phyloP scores from a whole-genome alignment of 2,329 filamentous ascomycete genomes.

The Alternaria atra region DNA sequence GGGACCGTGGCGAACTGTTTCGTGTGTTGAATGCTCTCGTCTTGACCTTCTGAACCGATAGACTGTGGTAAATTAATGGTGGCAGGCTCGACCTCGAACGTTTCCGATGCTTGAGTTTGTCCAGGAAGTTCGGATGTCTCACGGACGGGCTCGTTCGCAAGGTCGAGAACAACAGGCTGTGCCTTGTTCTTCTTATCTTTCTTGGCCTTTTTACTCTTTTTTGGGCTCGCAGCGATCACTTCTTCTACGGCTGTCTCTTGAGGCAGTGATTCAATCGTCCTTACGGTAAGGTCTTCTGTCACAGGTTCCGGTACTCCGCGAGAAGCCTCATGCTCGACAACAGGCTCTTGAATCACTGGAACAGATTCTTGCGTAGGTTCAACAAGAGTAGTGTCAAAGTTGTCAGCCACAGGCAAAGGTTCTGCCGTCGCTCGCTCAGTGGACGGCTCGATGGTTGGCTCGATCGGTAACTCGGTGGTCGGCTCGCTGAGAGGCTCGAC shows the following conservation, averaged over 20 bases:
- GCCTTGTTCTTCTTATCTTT: slow-evolving; percentile 43
- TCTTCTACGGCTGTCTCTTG: slow-evolving; percentile 24
- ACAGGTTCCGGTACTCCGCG: neutral
- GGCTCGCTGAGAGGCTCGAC: neutral
- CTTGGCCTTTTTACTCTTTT: slow-evolving; percentile 40
- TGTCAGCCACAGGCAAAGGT: neutral
- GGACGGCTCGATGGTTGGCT: neutral
- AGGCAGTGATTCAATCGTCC: slow-evolving; percentile 10
- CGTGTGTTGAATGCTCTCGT: neutral
- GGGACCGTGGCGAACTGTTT: neutral
- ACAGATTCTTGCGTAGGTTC: slow-evolving; percentile 2
- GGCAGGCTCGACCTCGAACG: neutral
- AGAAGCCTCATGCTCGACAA: neutral
- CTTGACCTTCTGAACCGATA: neutral
- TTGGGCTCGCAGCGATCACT: slow-evolving; percentile 22
- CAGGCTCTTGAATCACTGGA: neutral
- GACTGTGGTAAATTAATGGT: neutral
- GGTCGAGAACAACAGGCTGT: slow-evolving; percentile 20
- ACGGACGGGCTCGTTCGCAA: slow-evolving; percentile 7
- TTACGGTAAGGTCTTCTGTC: slow-evolving; percentile 9
- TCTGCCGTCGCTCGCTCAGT: slow-evolving; percentile 2
- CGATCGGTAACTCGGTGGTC: neutral
- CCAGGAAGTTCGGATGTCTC: neutral
- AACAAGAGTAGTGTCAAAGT: neutral
- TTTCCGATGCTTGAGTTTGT: slow-evolving; percentile 5